Evolutionary conservation across 257 asterid genomes (phyloP).

Genomic region (Nicotiana benthamiana): DNA sequence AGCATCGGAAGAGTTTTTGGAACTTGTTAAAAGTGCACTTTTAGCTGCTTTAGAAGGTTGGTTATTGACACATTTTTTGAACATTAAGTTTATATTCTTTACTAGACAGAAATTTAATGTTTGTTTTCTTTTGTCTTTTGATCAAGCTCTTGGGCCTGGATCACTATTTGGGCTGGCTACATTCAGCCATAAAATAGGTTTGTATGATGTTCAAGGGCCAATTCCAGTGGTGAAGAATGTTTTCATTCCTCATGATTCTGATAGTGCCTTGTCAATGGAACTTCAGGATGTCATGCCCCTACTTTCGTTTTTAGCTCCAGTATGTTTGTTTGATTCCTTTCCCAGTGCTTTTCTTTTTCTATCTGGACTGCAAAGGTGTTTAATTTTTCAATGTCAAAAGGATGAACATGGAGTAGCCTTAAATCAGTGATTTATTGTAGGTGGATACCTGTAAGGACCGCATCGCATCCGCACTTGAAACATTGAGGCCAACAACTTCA

Average conservation of each 20-base stretch:
- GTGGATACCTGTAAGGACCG: slow-evolving; percentile 90
- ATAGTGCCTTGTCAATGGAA: slow-evolving; percentile 59
- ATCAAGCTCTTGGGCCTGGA: slow-evolving; percentile 89
- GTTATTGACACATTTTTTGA: slow-evolving; percentile 11
- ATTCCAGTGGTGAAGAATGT: slow-evolving; percentile 95
- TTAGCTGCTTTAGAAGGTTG: slow-evolving; percentile 96
- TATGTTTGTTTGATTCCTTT: slow-evolving; percentile 28
- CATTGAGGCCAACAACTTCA: slow-evolving; percentile 77
- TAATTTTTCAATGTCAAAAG: neutral
- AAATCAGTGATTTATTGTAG: slow-evolving; percentile 33
- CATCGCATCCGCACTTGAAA: slow-evolving; percentile 83
- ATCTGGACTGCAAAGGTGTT: neutral
- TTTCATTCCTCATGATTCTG: slow-evolving; percentile 74
- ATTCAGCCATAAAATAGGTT: slow-evolving; percentile 93
- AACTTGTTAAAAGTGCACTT: slow-evolving; percentile 92
- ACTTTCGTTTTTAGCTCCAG: slow-evolving; percentile 92
- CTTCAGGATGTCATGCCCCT: slow-evolving; percentile 98
- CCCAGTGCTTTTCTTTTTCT: slow-evolving; percentile 5
- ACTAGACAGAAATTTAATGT: slow-evolving; percentile 4
- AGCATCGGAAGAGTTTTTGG: slow-evolving; percentile 98
- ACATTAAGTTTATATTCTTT: neutral
- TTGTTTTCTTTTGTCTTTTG: slow-evolving; percentile 17
- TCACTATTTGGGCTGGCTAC: slow-evolving; percentile 97
- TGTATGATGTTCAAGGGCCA: slow-evolving; percentile 97
- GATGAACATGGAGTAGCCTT: slow-evolving; percentile 10